Base-by-base conservation (phyloP, 2,329 filamentous ascomycete species). In the Leptodontidium sp. region DNA sequence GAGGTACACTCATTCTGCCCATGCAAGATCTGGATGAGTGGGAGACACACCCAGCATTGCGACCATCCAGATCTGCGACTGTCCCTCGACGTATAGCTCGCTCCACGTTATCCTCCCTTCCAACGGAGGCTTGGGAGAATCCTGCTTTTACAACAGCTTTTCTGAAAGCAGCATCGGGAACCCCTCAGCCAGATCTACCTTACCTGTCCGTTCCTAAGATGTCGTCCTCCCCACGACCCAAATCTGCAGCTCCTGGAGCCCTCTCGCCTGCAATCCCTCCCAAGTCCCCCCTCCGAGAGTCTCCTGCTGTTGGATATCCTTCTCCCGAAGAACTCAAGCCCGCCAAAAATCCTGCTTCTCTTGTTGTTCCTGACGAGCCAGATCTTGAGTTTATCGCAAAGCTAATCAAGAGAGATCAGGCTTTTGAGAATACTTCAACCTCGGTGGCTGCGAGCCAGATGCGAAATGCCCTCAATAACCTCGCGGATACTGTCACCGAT, bases 351-450 rank as follows among this genome's bases (percentile, higher is more conserved):
- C 7, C 63, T 65, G 26, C 58, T 55, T 53, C 64, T 66, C 45
- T 49, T 45, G 32, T 59, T 63, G 21, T 53, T 58, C 43, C 65
- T 68, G 24, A 55, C 24, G 55, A 65, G 7, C 70, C 70, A 69
- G 52, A 58, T 26, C 65, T 71, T 49, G 55, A 68, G 72, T 69
- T 69, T 59, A 43, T 64, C 61, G 68, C 78, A 72, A 68, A 64
- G 70, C 77, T 84, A 80, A 84, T 78, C 68, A 59, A 68, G 50
- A 12, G n/a, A 45, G 49, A 77, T 15, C 81, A 98, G 96, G 96
- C 96, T 72, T 99, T 99, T 82, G 96, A 99, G 84, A 98, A 98
- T 89, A 97, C 96, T 76, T 98, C 95, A 67, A 99, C 96, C 79
- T 98, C 93, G 78, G 95, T 99, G 74, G 96, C 96, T 71, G 96